A percentile compares a stretch with the other conserved stretches of the same genome.
These are phyloP conservation scores for Sugiyamaella xylanicola DNA, from an alignment of 1,139 yeast genomes.

Conservation along the genomic window DNA sequence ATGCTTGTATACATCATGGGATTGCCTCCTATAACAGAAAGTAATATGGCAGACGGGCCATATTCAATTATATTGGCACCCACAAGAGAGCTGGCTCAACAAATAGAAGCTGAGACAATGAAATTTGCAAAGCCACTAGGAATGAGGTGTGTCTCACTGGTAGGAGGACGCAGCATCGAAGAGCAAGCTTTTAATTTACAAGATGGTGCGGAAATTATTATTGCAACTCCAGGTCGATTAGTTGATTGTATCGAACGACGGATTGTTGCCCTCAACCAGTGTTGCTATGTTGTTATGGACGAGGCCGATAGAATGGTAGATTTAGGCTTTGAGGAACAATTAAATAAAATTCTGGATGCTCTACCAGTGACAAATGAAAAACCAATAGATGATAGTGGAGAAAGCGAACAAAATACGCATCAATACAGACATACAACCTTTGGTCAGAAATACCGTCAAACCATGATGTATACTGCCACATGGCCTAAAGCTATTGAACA, in stretches of 20 bases:
- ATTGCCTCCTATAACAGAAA: slow-evolving; percentile 46
- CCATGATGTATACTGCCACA: slow-evolving; percentile 94
- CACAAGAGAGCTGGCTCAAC: slow-evolving; percentile 90
- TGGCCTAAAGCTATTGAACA: slow-evolving; percentile 74
- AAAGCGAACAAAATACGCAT: slow-evolving; percentile 27
- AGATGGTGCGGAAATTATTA: slow-evolving; percentile 75
- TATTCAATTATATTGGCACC: slow-evolving; percentile 78
- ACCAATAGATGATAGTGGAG: slow-evolving; percentile 33
- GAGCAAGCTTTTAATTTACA: slow-evolving; percentile 64
- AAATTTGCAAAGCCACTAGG: slow-evolving; percentile 52
- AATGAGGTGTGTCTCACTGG: slow-evolving; percentile 63
- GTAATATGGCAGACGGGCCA: slow-evolving; percentile 58
- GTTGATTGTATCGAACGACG: slow-evolving; percentile 76
- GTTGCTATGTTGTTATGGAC: slow-evolving; percentile 76
- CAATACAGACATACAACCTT: slow-evolving; percentile 27
- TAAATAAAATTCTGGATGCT: slow-evolving; percentile 57
- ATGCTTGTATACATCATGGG: slow-evolving; percentile 59
- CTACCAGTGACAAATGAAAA: slow-evolving; percentile 47
- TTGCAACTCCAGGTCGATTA: slow-evolving; percentile 93
- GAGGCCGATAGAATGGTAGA: slow-evolving; percentile 97
- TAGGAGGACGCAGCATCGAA: slow-evolving; percentile 88
- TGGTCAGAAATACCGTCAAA: slow-evolving; percentile 46
- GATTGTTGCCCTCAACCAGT: slow-evolving; percentile 58
- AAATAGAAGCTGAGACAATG: slow-evolving; percentile 67
- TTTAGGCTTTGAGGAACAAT: slow-evolving; percentile 86